These are phyloP conservation scores for Gremmenia infestans DNA, from an alignment of 2,329 filamentous ascomycete genomes.

Conservation along the genomic window DNA sequence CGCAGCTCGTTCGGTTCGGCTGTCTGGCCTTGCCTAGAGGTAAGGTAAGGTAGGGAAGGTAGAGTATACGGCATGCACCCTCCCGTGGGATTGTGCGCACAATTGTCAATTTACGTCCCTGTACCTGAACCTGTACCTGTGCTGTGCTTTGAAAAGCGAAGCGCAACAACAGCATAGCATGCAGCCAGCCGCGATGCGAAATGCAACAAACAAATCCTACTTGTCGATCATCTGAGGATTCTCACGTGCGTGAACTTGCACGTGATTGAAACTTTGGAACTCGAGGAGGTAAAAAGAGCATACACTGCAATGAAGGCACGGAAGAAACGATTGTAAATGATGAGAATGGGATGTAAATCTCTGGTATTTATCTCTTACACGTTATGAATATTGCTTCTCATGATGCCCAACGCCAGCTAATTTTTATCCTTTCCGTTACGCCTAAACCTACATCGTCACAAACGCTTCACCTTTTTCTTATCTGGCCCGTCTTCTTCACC, in stretches of 20 bases:
- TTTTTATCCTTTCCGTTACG: background rate
- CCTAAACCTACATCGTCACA: background rate
- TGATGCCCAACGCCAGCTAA: background rate
- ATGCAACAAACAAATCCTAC: background rate
- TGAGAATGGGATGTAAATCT: background rate
- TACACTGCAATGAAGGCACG: background rate
- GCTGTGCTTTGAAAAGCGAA: background rate
- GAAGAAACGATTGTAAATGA: background rate
- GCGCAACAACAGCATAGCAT: background rate
- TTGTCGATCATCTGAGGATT: no score
- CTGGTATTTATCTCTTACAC: background rate
- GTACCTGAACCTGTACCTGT: no score
- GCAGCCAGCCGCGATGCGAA: background rate
- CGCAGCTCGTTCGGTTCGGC: no score
- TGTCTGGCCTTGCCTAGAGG: no score
- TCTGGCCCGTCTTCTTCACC: slow-evolving; percentile 65
- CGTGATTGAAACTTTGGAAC: no score
- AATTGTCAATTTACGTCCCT: no score
- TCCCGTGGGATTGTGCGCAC: no score
- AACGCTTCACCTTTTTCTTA: slow-evolving; percentile 54
- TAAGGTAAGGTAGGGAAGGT: no score
- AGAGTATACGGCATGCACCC: no score
- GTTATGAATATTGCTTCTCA: background rate
- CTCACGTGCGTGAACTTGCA: no score
- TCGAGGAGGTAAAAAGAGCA: no score